A percentile compares a stretch with the other conserved stretches of the same genome.
These are phyloP conservation scores for Cerrena zonata DNA, from an alignment of 1,284 basidiomycete species.

Conservation along the genomic window DNA sequence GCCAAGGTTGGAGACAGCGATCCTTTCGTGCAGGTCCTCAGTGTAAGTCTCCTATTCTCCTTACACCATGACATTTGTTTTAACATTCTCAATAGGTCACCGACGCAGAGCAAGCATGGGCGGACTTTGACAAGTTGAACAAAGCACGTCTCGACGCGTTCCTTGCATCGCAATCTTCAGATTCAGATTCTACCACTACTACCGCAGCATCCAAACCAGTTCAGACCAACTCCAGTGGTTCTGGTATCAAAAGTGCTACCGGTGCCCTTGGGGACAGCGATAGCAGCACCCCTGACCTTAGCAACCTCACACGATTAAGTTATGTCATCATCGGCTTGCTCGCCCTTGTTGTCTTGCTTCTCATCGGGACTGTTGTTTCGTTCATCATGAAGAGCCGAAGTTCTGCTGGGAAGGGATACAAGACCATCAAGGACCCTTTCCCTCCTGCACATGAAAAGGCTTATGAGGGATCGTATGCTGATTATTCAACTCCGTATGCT, in stretches of 20 bases:
- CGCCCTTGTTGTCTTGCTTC: conserved; percentile 11
- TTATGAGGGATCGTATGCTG: background rate
- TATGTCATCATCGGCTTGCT: conserved; percentile 18
- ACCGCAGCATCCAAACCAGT: background rate
- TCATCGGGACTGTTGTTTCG: conserved; percentile 7
- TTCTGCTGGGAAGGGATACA: background rate
- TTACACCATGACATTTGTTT: too few species aligned
- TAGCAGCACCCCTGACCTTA: conserved; percentile 8
- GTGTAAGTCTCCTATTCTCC: conserved; percentile 6
- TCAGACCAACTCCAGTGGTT: background rate
- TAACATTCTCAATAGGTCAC: conserved; percentile 1
- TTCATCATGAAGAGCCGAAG: background rate
- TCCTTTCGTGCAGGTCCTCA: conserved; percentile 14
- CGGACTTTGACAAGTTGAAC: conserved; percentile 4
- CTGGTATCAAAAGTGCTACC: background rate
- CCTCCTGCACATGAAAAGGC: background rate
- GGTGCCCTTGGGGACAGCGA: conserved; percentile 2
- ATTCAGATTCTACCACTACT: background rate
- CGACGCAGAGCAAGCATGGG: conserved; percentile 5
- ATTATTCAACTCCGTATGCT: conserved; percentile 1
- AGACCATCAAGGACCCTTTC: conserved; percentile 2
- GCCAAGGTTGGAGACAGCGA: conserved; percentile 1
- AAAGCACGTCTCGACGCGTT: background rate
- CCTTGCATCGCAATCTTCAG: background rate
- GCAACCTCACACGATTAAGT: conserved; percentile 13